Evolutionary conservation across 208 protist genomes (phyloP), one percentile per base, ranked within the genome.

Genomic region (Wallacemonas collosoma): DNA sequence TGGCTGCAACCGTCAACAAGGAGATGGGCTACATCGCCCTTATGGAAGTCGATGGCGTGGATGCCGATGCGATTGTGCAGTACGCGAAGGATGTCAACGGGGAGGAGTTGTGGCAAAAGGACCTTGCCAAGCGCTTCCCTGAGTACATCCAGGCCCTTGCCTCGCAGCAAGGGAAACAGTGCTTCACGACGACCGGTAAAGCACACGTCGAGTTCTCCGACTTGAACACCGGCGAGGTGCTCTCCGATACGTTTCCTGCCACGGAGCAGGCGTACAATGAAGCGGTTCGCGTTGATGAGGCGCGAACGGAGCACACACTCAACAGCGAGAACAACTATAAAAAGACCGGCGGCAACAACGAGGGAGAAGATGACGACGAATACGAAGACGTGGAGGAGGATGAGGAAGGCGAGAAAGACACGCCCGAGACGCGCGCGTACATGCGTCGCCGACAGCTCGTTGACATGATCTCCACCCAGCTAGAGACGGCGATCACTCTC

Each of bases 121-220:
- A 61, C 47, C 36, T 84, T 14, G 79, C 79, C 4, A 57, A 67
- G 38, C 73, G 60, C 55, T 84, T 84, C 45, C 79, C 79, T 1
- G 48, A 45, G 14, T 84, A 84, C 57, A 53, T 81, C 12, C 58
- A 62, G 39, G 60, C 35, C n/a, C 38, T 81, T 26, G 74, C 75
- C 15, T 3, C 50, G 38, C 9, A 71, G 63, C 14, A 40, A 17
- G 71, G 61, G 64, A 70, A 14, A 39, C 43, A 51, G 35, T 76
- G 62, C 71, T 84, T 84, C 51, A 65, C 74, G 14, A 70, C 45
- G 6, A 71, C 55, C 9, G 67, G 58, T 17, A 76, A 66, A 4
- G 73, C 73, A 6, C 1, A 44, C 43, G 71, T 83, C 15, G 65
- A 79, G 65, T 79, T 77, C 67, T 71, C 53, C 17, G 79, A 80